These are phyloP conservation scores for Rhododendron mucronatum DNA, from an alignment of 148 eudicot species.

Conservation along the genomic window DNA sequence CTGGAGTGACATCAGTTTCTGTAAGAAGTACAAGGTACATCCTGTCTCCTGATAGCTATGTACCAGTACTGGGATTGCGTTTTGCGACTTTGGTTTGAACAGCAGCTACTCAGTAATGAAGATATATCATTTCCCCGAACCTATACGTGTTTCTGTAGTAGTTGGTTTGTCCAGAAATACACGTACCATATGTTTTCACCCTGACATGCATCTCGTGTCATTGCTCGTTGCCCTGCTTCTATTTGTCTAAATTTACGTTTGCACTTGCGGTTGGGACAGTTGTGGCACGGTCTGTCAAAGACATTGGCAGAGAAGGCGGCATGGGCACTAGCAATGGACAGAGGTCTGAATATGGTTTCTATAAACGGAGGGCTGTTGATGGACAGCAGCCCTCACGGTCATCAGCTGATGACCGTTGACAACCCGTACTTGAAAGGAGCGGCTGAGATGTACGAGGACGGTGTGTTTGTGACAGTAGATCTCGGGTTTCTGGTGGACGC, in stretches of 20 bases:
- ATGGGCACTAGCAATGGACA: conserved; percentile 68
- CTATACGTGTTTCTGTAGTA: neutral
- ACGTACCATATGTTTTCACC: neutral
- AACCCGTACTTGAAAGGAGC: conserved; percentile 59
- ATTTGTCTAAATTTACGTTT: neutral
- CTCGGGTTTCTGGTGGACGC: conserved; percentile 50
- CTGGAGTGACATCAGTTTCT: conserved; percentile 51
- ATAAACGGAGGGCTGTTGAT: conserved; percentile 45
- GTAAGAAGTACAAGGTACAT: conserved; percentile 44
- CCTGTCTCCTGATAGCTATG: neutral
- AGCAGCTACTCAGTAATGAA: neutral
- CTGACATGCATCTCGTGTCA: neutral
- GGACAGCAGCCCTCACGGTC: neutral
- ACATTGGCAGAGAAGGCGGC: conserved; percentile 60
- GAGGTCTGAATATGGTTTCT: conserved; percentile 55
- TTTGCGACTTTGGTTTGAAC: too few relatives aligned
- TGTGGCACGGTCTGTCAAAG: conserved; percentile 61
- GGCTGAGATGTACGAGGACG: conserved; percentile 66
- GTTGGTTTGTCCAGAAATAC: neutral
- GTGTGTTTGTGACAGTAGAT: conserved; percentile 55
- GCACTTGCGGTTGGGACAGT: conserved; percentile 7
- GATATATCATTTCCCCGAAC: too few relatives aligned
- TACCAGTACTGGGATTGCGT: neutral
- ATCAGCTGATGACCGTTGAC: conserved; percentile 17
- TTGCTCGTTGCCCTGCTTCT: neutral